Conservation (phyloP, 371 early-diverging fungal genomes). For the Choanephora cucurbitarum region DNA sequence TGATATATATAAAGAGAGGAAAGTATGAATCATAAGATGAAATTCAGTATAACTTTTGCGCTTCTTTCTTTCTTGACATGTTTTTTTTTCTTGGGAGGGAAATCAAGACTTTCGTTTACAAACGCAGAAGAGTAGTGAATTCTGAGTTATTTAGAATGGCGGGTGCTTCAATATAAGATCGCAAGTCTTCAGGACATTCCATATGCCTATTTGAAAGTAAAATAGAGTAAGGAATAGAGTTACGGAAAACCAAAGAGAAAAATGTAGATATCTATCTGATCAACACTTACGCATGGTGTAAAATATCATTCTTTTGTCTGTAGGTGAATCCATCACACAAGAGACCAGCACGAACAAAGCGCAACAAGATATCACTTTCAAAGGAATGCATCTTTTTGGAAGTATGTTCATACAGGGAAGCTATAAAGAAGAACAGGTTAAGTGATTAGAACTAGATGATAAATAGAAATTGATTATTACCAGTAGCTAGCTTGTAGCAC, state of each 20-base stretch:
- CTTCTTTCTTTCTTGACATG: too few relatives aligned
- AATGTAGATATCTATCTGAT: not conserved
- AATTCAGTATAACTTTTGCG: too few relatives aligned
- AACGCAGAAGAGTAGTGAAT: not conserved
- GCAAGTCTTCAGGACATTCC: slow-evolving; percentile 7
- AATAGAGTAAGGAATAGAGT: not conserved
- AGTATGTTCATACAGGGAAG: slow-evolving; percentile 5
- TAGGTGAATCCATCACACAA: slow-evolving; percentile 21
- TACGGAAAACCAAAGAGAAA: not conserved
- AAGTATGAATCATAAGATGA: too few relatives aligned
- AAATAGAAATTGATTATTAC: slow-evolving; percentile 7
- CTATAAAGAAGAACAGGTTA: slow-evolving; percentile 1
- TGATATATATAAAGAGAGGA: too few relatives aligned
- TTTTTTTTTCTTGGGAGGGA: too few relatives aligned
- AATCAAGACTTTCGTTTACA: not conserved
- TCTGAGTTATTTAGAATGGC: not conserved
- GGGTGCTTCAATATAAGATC: slow-evolving; percentile 2
- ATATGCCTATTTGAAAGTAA: slow-evolving; percentile 3
- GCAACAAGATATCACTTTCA: not conserved
- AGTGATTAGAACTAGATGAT: not conserved
- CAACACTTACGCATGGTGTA: slow-evolving; percentile 17
- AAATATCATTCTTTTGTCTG: slow-evolving; percentile 16
- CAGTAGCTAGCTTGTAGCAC: slow-evolving; percentile 24
- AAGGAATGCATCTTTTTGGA: slow-evolving; percentile 10
- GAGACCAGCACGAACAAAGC: slow-evolving; percentile 18